Evolutionary conservation across 176 grass and related monocot genomes (phyloP).

Genomic region (Musa itinerans): DNA sequence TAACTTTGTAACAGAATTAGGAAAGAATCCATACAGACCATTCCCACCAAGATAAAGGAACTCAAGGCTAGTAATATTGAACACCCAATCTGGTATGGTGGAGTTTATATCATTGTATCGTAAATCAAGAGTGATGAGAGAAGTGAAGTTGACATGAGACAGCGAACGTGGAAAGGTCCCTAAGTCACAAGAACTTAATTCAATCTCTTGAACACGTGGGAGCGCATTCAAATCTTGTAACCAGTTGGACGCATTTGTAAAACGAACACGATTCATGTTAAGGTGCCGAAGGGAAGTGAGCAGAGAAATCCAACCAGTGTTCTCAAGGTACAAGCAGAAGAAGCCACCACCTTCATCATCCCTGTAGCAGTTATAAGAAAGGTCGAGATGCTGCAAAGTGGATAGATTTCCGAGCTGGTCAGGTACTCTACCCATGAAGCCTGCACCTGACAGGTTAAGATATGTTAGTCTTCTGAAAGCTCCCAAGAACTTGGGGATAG

Average conservation of each 20-base stretch:
- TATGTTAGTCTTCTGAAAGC: background rate
- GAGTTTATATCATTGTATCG: too few relatives aligned
- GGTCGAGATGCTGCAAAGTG: background rate
- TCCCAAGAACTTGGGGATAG: background rate
- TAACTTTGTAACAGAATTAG: background rate
- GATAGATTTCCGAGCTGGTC: background rate
- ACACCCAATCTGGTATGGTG: too few relatives aligned
- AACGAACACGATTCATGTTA: background rate
- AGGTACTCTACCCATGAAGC: background rate
- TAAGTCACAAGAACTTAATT: background rate
- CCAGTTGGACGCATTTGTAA: background rate
- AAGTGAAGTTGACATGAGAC: background rate
- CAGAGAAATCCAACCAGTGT: background rate
- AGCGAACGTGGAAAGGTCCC: background rate
- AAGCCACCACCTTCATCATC: background rate
- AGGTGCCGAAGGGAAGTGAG: background rate
- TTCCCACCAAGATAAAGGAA: background rate
- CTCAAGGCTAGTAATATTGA: background rate
- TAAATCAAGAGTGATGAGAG: background rate
- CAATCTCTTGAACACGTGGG: background rate
- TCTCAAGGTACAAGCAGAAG: background rate
- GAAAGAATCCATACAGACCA: background rate
- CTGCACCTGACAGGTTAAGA: background rate
- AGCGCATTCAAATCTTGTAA: background rate
- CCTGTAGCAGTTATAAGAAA: background rate